Evolutionary conservation across 129 eudicot genomes (phyloP), one percentile per base, ranked within the genome.

Genomic region (Helianthus tuberosus): DNA sequence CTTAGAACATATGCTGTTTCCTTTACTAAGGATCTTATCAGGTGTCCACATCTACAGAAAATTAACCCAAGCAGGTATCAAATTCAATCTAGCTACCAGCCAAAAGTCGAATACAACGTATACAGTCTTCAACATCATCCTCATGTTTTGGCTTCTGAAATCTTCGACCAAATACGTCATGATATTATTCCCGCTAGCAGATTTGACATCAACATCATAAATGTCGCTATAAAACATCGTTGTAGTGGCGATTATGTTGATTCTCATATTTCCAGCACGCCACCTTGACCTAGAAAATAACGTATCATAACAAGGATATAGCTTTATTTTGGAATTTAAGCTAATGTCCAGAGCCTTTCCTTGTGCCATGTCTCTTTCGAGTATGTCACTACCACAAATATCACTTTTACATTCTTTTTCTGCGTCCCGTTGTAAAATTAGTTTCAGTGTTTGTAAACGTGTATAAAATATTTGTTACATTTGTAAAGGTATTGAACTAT

Each of bases 191-290:
- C 65, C 36, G 54, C 75, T 36, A 70, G 38, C 17, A 72, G 77
- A 73, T 73, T 59, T 60, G 68, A 46, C 69, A 46, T 60, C 60
- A 59, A 73, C 69, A 73, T 73, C 68, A 29, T 53, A 17, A 5
- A 17, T 38, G 75, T 23, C 50, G 38, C 7, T 11, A 58, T 38
- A 8, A 50, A 46, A 44, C 55, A 44, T 72, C 47, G 16, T 72
- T 44, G 49, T 72, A 72, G 58, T 59, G 76, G 55, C 8, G 57
- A 72, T 43, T 57, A n/a, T 58, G 47, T 27, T 72, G 39, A 58
- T 72, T 59, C 77, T 59, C 46, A 44, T 72, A 46, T 43, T 58
- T 72, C 57, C 29, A 8, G 49, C 44, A 72, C 25, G 20, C 50
- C 35, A 29, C 16, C 8, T 51, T 36, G 10, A 70, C 52, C 4